These are phyloP conservation scores for Diophrys sp. DNA, from an alignment of 73 alveolate species.

Conservation along the genomic window DNA sequence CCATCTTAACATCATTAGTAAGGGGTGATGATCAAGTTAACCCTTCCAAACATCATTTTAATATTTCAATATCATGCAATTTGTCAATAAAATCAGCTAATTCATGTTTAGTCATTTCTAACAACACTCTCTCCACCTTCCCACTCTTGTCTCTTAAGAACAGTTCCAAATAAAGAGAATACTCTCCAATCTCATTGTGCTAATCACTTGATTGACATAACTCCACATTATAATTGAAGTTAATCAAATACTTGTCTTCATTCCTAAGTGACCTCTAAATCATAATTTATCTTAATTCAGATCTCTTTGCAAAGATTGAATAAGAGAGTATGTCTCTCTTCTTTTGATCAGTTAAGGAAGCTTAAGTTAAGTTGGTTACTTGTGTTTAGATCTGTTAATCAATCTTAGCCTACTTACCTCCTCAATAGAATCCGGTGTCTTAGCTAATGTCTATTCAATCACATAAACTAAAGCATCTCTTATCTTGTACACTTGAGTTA, in stretches of 20 bases:
- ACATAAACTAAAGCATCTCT: neutral
- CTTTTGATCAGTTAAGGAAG: neutral
- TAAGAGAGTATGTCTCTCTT: neutral
- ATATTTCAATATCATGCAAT: neutral
- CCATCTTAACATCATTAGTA: no score
- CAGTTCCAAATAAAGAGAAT: neutral
- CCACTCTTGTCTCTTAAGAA: neutral
- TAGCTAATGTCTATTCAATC: neutral
- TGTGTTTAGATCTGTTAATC: neutral
- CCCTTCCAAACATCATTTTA: no score
- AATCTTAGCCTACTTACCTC: no score
- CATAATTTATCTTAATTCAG: neutral
- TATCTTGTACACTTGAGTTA: no score
- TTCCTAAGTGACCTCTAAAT: neutral
- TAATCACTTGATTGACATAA: neutral
- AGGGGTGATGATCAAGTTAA: no score
- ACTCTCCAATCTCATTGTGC: neutral
- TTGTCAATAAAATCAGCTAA: constrained; percentile 6
- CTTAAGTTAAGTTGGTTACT: neutral
- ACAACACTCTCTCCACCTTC: constrained; percentile 3
- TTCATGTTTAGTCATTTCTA: constrained; percentile 4
- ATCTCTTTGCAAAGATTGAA: neutral
- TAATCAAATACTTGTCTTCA: neutral
- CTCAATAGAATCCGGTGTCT: neutral
- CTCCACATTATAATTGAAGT: constrained; percentile 13